Conservation (phyloP, 495 filamentous ascomycete genomes). For the Neurospora pannonica region DNA sequence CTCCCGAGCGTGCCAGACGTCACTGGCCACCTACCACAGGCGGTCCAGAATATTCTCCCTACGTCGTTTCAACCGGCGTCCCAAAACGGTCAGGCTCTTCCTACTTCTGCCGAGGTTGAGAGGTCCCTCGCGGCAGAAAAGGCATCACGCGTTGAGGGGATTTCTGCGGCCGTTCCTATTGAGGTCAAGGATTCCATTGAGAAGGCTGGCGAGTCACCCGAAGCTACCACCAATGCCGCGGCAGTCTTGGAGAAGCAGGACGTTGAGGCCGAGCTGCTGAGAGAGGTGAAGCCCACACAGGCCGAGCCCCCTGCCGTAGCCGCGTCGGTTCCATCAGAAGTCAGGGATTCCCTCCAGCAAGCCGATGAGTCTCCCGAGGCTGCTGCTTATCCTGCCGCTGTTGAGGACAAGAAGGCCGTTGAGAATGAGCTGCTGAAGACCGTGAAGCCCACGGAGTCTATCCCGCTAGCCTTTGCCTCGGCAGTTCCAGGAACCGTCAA, state of each 20-base stretch:
- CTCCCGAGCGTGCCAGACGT: constrained; percentile 9
- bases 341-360: constrained; percentile 61
- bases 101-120: not conserved
- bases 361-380: constrained; percentile 61
- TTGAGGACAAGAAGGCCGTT: constrained; percentile 70
- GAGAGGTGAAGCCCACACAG: constrained; percentile 22
- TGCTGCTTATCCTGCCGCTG: constrained; percentile 54
- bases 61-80: constrained; percentile 8
- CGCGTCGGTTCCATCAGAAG: constrained; percentile 55
- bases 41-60: constrained; percentile 26
- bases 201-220: constrained; percentile 53
- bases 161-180: constrained; percentile 51
- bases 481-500: constrained; percentile 65
- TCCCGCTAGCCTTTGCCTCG: constrained; percentile 33
- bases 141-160: constrained; percentile 19
- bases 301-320: constrained; percentile 22
- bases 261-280: constrained; percentile 58
- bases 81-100: not conserved
- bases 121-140: constrained; percentile 4
- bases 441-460: constrained; percentile 38
- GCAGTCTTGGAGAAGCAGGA: constrained; percentile 71
- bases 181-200: constrained; percentile 65
- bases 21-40: constrained; percentile 23
- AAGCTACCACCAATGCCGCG: constrained; percentile 58
- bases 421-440: constrained; percentile 56